Base-by-base conservation (phyloP, 2,329 filamentous ascomycete species). In the Aspergillus brasiliensis region DNA sequence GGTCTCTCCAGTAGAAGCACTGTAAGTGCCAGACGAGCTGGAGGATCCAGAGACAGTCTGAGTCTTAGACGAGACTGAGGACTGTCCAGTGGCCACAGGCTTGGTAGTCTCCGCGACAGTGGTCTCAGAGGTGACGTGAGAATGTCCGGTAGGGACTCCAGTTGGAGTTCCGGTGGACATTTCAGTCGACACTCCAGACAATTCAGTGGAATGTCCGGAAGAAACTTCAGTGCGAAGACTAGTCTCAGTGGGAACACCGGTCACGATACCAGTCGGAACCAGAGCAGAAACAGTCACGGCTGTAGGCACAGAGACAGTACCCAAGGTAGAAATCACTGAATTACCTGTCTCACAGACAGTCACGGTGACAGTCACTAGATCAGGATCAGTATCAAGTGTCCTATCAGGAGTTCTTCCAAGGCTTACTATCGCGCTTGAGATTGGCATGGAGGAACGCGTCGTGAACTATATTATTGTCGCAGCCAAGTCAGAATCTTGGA, bases 321-420 rank as follows among this genome's bases (percentile, higher is more conserved):
- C 19, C 13, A 44, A 28, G 25, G 42, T 55, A 38, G 37, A 21
- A 51, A 46, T 13, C 27, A 42, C 48, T 5, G 58, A 27, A 23
- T n/a, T 46, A 13, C 27, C 28, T 27, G 60, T 40, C 19, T 48
- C 60, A 49, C 65, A 67, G 3, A 62, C 47, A 13, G 69, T 72
- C n/a, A 66, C 62, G 15, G 68, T 71, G 17, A 68, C 56, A 15
- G 69, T 71, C 8, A 70, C 62, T 55, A 31, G 23, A 15, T 5
- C 4, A 11, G 17, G 2, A 17, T 15, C 17, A 23, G n/a, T 7
- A 28, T n/a, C 44, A 17, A 34, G 15, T 8, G 19, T 17, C 51
- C 5, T 15, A 25, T 23, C 10, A 34, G 31, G 31, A 34, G 31
- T 11, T 13, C 31, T 15, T 34, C 31, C 31, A 34, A 34, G 2